Conservation (phyloP, 2,329 filamentous ascomycete genomes). For the Ascochyta viciae-villosae region DNA sequence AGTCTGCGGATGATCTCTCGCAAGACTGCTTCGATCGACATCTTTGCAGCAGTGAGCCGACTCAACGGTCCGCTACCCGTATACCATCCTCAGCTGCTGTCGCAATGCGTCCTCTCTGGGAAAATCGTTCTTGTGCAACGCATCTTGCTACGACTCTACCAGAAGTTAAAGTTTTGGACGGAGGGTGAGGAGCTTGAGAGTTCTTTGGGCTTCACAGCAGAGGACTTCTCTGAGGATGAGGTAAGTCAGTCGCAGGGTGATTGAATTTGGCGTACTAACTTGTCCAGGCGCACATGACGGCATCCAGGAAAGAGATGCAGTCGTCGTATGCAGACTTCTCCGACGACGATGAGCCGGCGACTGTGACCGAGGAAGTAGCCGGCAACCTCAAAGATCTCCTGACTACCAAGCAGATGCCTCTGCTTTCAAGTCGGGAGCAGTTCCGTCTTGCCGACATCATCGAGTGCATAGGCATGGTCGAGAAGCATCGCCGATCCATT, state of each 20-base stretch:
- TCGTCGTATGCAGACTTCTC: conserved; percentile 61
- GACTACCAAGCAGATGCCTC: conserved; percentile 75
- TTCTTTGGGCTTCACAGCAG: conserved; percentile 67
- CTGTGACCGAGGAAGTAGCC: conserved; percentile 76
- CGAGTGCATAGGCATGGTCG: conserved; percentile 82
- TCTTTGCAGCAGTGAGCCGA: conserved; percentile 82
- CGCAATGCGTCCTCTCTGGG: conserved; percentile 83
- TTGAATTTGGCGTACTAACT: conserved; percentile 8
- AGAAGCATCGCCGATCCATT: conserved; percentile 85
- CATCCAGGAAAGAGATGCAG: conserved; percentile 56
- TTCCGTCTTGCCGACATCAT: conserved; percentile 84
- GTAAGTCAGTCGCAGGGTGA: conserved; percentile 39
- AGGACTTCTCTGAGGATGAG: conserved; percentile 57
- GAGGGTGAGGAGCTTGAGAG: conserved; percentile 82
- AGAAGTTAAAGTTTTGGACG: conserved; percentile 80
- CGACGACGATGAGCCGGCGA: conserved; percentile 65
- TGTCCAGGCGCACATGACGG: conserved; percentile 46
- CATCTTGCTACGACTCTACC: conserved; percentile 75
- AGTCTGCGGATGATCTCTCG: conserved; percentile 59
- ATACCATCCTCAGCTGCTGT: conserved; percentile 90
- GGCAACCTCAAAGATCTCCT: conserved; percentile 76
- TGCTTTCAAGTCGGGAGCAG: conserved; percentile 84
- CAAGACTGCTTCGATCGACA: conserved; percentile 64
- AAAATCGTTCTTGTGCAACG: conserved; percentile 75
- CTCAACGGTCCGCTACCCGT: conserved; percentile 87